Conservation (phyloP, 202 grass and related monocot genomes). For the Brachypodium distachyon region DNA sequence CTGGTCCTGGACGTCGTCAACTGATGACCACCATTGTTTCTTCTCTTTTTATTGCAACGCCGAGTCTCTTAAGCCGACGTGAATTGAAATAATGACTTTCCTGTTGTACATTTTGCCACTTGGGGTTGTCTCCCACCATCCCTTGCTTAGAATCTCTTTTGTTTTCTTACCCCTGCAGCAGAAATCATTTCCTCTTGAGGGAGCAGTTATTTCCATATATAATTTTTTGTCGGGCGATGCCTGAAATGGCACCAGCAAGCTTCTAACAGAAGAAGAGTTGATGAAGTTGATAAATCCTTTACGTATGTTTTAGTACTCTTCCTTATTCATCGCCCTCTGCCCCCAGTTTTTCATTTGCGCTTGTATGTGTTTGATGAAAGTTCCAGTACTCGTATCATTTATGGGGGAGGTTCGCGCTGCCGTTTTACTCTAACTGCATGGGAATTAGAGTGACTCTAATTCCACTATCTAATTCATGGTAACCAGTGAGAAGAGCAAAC, state of each 20-base stretch:
- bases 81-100: slow-evolving; percentile 45
- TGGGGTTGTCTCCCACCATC: slow-evolving; percentile 24
- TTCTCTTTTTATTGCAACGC: slow-evolving; percentile 11
- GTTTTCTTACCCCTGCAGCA: slow-evolving; percentile 18
- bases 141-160: slow-evolving; percentile 27
- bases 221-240: slow-evolving; percentile 15
- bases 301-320: background rate
- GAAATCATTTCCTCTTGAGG: slow-evolving; percentile 27
- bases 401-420: too few species aligned
- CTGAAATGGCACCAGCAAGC: slow-evolving; percentile 13
- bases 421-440: too few species aligned
- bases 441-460: too few species aligned
- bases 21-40: slow-evolving; percentile 28
- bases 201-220: slow-evolving; percentile 6
- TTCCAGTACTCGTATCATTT: too few species aligned
- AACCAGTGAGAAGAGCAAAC: slow-evolving; percentile 74
- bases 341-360: too few species aligned
- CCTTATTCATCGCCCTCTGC: background rate
- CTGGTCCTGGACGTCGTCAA: slow-evolving; percentile 90
- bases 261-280: slow-evolving; percentile 21
- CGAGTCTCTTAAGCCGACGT: slow-evolving; percentile 7
- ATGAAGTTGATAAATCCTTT: slow-evolving; percentile 23
- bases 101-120: slow-evolving; percentile 52
- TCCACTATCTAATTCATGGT: too few species aligned
- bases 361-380: too few species aligned